These are phyloP conservation scores for Ambrosiella xylebori DNA, from an alignment of 2,329 filamentous ascomycete genomes.

Conservation along the genomic window DNA sequence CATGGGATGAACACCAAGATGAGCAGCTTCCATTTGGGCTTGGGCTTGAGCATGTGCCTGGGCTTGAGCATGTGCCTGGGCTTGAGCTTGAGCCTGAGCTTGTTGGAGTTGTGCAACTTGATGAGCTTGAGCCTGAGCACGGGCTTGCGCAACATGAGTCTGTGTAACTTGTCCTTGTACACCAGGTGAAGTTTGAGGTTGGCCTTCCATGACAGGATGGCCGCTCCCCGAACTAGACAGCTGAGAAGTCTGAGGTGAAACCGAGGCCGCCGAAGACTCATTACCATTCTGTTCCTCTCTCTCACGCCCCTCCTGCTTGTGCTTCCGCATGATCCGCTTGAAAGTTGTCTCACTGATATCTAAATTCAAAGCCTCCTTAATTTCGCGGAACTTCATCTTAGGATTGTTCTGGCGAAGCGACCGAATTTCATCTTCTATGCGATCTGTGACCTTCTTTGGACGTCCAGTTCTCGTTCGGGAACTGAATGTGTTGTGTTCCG, in stretches of 20 bases:
- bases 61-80: conserved; percentile 3
- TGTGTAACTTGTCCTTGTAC: not conserved
- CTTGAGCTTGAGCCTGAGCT: conserved; percentile 9
- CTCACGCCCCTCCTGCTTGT: conserved; percentile 4
- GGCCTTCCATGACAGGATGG: not conserved
- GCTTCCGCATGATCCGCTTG: conserved; percentile 12
- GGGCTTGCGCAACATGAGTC: not conserved
- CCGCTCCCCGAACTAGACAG: not conserved
- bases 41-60: conserved; percentile 8
- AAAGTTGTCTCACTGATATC: conserved; percentile 13
- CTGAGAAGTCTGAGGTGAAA: not conserved
- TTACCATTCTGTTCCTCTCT: not conserved
- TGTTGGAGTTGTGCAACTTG: conserved; percentile 4
- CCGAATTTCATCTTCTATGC: conserved; percentile 6
- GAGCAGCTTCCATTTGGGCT: not conserved
- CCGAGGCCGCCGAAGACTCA: not conserved
- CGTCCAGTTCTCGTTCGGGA: conserved; percentile 11
- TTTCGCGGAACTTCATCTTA: conserved; percentile 12
- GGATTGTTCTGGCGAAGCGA: conserved; percentile 7
- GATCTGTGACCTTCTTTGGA: conserved; percentile 12
- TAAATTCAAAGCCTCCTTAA: conserved; percentile 9
- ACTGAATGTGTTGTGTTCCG: conserved; percentile 12
- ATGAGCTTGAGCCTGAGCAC: conserved; percentile 5
- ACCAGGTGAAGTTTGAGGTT: not conserved
- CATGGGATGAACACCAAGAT: too few species aligned